Evolutionary conservation across 2,329 filamentous ascomycete species (phyloP).

Genomic region (Myriosclerotinia curreyana): DNA sequence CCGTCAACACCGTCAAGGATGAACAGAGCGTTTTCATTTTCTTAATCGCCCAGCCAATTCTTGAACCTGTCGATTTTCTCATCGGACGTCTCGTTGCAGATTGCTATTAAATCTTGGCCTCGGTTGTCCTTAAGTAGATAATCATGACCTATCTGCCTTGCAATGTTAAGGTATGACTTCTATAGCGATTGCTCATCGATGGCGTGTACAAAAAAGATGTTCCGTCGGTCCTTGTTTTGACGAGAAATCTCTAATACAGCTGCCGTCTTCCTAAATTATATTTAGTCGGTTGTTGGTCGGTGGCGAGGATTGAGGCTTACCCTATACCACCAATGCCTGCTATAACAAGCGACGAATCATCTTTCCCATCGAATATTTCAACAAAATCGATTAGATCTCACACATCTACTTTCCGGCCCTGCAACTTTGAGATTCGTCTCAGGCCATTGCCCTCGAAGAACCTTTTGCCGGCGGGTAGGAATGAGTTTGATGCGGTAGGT

Average conservation of each 20-base stretch:
- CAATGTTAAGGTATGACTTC: background rate
- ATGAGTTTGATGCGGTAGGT: background rate
- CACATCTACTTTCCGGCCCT: background rate
- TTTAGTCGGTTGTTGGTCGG: background rate
- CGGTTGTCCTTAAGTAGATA: background rate
- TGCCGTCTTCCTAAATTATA: background rate
- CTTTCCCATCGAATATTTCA: background rate
- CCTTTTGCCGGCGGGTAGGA: background rate
- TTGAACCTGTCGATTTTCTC: constrained; percentile 1
- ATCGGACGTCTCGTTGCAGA: background rate
- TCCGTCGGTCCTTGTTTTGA: background rate
- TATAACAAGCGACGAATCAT: background rate
- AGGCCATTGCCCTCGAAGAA: constrained; percentile 5
- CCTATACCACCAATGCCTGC: constrained; percentile 9
- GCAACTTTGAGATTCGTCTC: background rate
- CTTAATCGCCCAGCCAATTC: background rate
- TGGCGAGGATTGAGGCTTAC: background rate
- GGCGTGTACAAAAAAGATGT: background rate
- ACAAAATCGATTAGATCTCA: background rate
- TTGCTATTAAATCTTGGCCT: background rate
- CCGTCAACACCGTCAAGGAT: constrained; percentile 12
- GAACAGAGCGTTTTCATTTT: constrained; percentile 1
- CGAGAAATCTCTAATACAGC: background rate
- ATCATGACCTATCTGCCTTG: background rate
- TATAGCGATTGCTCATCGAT: background rate